Percentiles rank a stretch among this genome's conserved stretches.
Evolutionary conservation across 306 rosid genomes (phyloP).

Genomic region (Sphenostylis stenocarpa): DNA sequence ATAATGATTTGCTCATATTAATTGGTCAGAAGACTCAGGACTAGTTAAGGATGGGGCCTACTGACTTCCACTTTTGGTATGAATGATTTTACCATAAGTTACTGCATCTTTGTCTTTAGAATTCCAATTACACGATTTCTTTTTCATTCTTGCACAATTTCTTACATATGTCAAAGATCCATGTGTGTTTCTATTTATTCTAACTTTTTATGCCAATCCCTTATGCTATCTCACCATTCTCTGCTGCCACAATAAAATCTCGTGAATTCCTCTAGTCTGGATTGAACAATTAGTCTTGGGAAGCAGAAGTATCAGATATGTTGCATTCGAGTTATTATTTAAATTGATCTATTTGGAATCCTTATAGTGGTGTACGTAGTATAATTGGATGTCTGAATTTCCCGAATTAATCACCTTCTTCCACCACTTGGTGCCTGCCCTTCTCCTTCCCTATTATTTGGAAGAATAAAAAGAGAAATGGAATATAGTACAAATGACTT

Average conservation of each 20-base stretch:
- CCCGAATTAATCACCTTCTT: background rate
- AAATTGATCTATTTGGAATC: background rate
- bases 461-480: background rate
- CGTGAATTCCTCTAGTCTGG: background rate
- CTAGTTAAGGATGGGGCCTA: background rate
- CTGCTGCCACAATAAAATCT: background rate
- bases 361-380: background rate
- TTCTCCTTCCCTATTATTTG: background rate
- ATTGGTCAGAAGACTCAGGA: background rate
- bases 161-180: background rate
- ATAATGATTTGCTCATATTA: background rate
- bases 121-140: conserved; percentile 6
- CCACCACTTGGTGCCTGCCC: background rate
- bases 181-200: background rate
- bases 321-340: background rate
- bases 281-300: background rate
- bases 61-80: background rate
- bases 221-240: conserved; percentile 11
- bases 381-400: background rate
- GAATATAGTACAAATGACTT: background rate
- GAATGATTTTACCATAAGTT: conserved; percentile 1
- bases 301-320: background rate
- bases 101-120: background rate
- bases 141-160: background rate
- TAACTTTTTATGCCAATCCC: background rate